phyloP scores from a whole-genome alignment of 129 eudicot species.

The carrot (Daucus carota) region DNA sequence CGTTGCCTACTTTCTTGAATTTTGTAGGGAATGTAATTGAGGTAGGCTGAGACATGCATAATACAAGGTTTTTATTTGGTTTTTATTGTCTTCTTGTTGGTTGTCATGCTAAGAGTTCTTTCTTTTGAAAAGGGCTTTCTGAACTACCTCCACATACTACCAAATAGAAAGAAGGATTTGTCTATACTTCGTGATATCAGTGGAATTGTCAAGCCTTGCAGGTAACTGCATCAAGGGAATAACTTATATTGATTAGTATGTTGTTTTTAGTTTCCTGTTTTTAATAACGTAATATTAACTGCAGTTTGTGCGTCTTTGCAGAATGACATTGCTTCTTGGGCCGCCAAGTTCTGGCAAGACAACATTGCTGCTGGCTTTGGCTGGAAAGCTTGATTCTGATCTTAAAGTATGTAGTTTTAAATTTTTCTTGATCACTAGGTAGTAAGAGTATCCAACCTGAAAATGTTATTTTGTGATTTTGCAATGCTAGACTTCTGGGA shows the following conservation, averaged over 20 bases:
- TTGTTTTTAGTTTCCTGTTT: not conserved
- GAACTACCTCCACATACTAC: conserved; percentile 40
- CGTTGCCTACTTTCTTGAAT: conserved; percentile 64
- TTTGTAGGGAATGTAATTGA: conserved; percentile 35
- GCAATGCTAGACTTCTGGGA: conserved; percentile 47
- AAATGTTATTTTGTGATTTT: conserved; percentile 6
- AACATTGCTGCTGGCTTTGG: conserved; percentile 62
- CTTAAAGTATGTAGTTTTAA: conserved; percentile 32
- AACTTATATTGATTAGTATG: not conserved
- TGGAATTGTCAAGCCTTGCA: conserved; percentile 73
- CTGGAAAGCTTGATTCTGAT: conserved; percentile 55
- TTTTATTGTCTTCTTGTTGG: not conserved
- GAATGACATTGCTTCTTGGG: conserved; percentile 83
- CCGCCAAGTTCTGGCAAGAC: conserved; percentile 92
- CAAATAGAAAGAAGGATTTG: conserved; percentile 47
- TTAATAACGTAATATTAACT: not conserved
- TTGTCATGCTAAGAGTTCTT: not conserved
- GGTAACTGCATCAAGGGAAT: conserved; percentile 19
- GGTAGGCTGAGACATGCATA: conserved; percentile 38
- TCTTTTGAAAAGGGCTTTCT: conserved; percentile 27
- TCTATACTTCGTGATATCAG: conserved; percentile 60
- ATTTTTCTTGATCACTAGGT: not conserved
- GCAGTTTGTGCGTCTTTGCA: conserved; percentile 15
- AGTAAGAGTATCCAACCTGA: not conserved
- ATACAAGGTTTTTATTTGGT: not conserved